phyloP scores from a whole-genome alignment of 257 asterid genomes.

The Solanum microdontum region DNA sequence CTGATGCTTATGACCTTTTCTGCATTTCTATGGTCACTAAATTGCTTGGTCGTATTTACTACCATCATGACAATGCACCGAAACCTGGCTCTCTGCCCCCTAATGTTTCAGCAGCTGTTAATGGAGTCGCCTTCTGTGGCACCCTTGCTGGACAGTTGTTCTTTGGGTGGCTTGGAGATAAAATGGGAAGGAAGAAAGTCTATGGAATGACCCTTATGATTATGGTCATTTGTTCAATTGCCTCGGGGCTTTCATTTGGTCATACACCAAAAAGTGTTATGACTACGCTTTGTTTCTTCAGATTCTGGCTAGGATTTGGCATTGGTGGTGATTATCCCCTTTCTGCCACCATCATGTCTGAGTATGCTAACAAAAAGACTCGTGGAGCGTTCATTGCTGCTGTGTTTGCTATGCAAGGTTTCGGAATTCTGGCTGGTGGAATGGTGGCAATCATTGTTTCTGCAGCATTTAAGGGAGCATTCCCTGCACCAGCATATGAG shows the following conservation, averaged over 20 bases:
- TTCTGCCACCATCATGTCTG: constrained; percentile 35
- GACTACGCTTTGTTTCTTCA: constrained; percentile 26
- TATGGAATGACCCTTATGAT: constrained; percentile 25
- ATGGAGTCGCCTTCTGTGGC: constrained; percentile 26
- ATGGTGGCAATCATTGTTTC: constrained; percentile 15
- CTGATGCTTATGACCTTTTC: constrained; percentile 38
- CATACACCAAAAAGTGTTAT: constrained; percentile 13
- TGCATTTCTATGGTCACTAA: constrained; percentile 29
- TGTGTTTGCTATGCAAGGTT: constrained; percentile 32
- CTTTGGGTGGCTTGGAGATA: constrained; percentile 39
- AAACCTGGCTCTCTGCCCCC: constrained; percentile 34
- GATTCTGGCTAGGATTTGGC: constrained; percentile 33
- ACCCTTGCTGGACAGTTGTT: constrained; percentile 26
- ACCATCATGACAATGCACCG: not conserved
- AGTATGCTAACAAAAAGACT: constrained; percentile 28
- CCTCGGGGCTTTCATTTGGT: constrained; percentile 28
- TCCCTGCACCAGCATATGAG: constrained; percentile 14
- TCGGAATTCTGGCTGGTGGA: constrained; percentile 26
- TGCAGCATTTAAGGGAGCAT: not conserved
- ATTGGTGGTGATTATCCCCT: constrained; percentile 39
- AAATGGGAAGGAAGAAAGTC: constrained; percentile 25
- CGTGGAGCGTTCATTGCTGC: constrained; percentile 34
- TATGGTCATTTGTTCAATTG: constrained; percentile 24
- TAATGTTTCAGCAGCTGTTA: constrained; percentile 11
- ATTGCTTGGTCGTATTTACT: constrained; percentile 25